Percentiles rank a stretch among this genome's conserved stretches.
Conservation (phyloP, 176 grass and related monocot genomes). For the Puya raimondii region DNA sequence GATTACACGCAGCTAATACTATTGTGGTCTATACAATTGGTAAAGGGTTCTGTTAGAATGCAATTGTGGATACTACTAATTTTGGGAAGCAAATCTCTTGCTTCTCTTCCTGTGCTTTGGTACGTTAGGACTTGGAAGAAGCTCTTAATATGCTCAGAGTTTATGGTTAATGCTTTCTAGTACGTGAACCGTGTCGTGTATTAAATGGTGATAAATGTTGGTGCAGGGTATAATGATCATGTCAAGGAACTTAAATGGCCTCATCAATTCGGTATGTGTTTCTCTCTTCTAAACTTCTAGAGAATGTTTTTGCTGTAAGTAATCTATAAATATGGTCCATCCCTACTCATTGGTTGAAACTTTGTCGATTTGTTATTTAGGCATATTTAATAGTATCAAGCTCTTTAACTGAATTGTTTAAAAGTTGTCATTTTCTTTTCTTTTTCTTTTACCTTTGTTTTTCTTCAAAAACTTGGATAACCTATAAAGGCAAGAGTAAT, state of each 20-base stretch:
- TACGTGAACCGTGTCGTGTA: background rate
- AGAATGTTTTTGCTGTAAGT: background rate
- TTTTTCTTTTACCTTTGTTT: too few relatives aligned
- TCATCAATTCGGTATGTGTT: slow-evolving; percentile 42
- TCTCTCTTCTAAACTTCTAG: slow-evolving; percentile 19
- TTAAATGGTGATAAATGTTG: slow-evolving; percentile 12
- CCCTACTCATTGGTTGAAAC: background rate
- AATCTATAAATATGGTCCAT: background rate
- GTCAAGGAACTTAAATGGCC: slow-evolving; percentile 40
- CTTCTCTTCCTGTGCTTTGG: too few relatives aligned
- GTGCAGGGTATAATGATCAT: slow-evolving; percentile 50
- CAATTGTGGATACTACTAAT: too few relatives aligned
- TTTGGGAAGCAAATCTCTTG: too few relatives aligned
- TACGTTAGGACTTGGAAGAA: too few relatives aligned
- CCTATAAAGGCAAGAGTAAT: too few relatives aligned
- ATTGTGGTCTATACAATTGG: background rate
- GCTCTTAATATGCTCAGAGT: too few relatives aligned
- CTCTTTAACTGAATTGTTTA: too few relatives aligned
- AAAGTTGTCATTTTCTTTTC: too few relatives aligned
- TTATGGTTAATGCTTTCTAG: background rate
- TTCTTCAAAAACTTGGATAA: too few relatives aligned
- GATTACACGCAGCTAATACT: too few relatives aligned
- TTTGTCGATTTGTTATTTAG: background rate
- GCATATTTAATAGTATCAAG: too few relatives aligned
- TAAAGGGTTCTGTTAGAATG: background rate